Conservation (phyloP, 306 rosid genomes). For the Cicer arietinum region DNA sequence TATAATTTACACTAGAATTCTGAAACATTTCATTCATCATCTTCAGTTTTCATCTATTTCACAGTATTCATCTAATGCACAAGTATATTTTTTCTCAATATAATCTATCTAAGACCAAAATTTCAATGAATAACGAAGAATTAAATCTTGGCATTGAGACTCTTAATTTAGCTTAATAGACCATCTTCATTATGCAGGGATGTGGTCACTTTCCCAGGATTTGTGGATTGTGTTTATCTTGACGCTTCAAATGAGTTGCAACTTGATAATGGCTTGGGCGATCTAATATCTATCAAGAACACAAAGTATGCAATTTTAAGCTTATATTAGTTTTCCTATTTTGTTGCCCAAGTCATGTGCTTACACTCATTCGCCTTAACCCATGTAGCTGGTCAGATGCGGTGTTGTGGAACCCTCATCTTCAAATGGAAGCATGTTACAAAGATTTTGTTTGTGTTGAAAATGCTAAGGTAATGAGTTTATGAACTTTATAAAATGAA, state of each 20-base stretch:
- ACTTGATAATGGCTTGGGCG: constrained; percentile 92
- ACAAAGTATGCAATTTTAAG: constrained; percentile 64
- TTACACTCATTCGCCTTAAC: constrained; percentile 34
- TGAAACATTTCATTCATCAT: constrained; percentile 33
- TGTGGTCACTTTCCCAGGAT: constrained; percentile 87
- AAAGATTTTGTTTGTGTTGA: constrained; percentile 96
- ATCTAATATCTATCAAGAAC: constrained; percentile 70
- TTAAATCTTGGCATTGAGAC: constrained; percentile 24
- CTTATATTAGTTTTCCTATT: constrained; percentile 34
- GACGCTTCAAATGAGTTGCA: constrained; percentile 71
- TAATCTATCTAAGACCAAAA: constrained; percentile 31
- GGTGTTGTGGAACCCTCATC: constrained; percentile 94
- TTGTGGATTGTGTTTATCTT: constrained; percentile 86
- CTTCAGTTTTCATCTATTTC: constrained; percentile 26
- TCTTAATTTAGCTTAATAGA: constrained; percentile 35
- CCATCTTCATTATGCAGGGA: constrained; percentile 64
- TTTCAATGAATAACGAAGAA: constrained; percentile 27
- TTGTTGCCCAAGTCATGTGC: constrained; percentile 40
- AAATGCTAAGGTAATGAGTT: constrained; percentile 83
- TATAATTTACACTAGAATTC: constrained; percentile 18
- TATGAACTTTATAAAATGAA: constrained; percentile 25
- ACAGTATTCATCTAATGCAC: not conserved
- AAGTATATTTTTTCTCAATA: constrained; percentile 28
- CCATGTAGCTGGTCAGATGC: constrained; percentile 90
- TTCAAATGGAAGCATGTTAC: constrained; percentile 88